Conservation (phyloP, 129 eudicot species). For the Heracleum sosnowskyi region DNA sequence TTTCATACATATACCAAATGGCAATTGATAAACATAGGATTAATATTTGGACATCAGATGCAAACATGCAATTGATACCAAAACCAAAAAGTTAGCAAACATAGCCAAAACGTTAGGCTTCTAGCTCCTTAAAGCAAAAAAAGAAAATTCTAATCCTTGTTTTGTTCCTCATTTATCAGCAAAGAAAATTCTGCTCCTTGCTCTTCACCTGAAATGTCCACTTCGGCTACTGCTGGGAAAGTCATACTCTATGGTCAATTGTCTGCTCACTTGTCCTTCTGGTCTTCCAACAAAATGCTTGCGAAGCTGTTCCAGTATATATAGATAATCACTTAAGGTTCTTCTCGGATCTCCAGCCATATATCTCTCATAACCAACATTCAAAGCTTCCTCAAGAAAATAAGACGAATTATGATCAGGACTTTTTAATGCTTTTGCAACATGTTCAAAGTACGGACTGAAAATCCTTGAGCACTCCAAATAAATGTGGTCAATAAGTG, state of each 20-base stretch:
- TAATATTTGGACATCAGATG: not conserved
- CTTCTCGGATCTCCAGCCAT: conserved; percentile 22
- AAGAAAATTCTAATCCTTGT: not conserved
- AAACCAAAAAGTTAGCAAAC: not conserved
- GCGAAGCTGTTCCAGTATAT: conserved; percentile 42
- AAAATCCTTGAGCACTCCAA: not conserved
- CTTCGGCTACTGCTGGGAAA: not conserved
- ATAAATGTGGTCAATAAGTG: conserved; percentile 22
- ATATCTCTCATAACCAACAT: conserved; percentile 30
- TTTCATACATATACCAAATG: not conserved
- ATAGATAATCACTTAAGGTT: conserved; percentile 18
- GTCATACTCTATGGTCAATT: conserved; percentile 8
- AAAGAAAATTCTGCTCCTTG: not conserved
- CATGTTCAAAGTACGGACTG: conserved; percentile 13
- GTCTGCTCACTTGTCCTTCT: conserved; percentile 1
- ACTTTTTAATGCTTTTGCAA: conserved; percentile 21
- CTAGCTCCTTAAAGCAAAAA: not conserved
- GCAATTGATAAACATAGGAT: not conserved
- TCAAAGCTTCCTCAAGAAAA: conserved; percentile 14
- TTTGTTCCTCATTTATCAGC: too few species aligned
- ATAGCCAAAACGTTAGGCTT: not conserved
- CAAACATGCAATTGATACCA: not conserved
- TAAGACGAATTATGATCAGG: conserved; percentile 6
- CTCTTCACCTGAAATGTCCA: not conserved
- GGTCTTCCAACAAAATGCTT: conserved; percentile 13